A percentile compares a stretch with the other conserved stretches of the same genome.
These are phyloP conservation scores for Chlamydomonas incerta DNA, from an alignment of 139 green algal genomes.

Conservation along the genomic window DNA sequence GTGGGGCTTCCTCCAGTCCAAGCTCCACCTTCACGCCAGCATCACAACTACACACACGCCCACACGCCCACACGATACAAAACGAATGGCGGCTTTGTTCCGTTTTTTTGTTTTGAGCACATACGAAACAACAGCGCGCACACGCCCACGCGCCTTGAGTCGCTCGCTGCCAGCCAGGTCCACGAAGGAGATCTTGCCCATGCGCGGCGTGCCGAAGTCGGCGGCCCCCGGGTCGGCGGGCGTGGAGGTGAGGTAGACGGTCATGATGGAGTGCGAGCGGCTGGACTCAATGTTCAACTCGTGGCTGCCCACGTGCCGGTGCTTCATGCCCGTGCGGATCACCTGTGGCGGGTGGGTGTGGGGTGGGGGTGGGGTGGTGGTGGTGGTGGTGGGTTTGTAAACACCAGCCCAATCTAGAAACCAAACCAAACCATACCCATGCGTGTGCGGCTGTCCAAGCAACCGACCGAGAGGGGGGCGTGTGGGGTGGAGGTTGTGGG, in stretches of 20 bases:
- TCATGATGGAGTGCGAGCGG: constrained; percentile 90
- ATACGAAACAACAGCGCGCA: too few species aligned
- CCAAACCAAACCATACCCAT: too few species aligned
- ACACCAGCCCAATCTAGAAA: too few species aligned
- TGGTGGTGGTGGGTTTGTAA: not conserved
- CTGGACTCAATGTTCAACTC: constrained; percentile 88
- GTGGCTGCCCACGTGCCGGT: constrained; percentile 85
- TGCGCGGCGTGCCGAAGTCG: constrained; percentile 68
- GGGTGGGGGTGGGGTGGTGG: not conserved
- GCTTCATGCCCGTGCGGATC: constrained; percentile 77
- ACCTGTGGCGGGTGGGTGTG: constrained; percentile 54
- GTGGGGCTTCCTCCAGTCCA: too few species aligned
- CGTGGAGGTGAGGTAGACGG: constrained; percentile 57
- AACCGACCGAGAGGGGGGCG: too few species aligned
- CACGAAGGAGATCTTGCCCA: constrained; percentile 90
- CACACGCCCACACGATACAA: too few species aligned
- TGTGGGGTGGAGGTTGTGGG: too few species aligned
- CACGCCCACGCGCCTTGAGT: constrained; percentile 61
- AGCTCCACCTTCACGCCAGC: too few species aligned
- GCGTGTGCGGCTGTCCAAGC: too few species aligned
- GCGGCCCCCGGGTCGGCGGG: constrained; percentile 49
- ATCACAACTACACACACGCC: too few species aligned
- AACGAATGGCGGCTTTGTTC: too few species aligned
- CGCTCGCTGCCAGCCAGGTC: constrained; percentile 94
- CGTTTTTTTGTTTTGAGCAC: too few species aligned